Evolutionary conservation across 176 grass and related monocot species (phyloP), one percentile per base, ranked within the genome.

Genomic region (Musa troglodytarum): DNA sequence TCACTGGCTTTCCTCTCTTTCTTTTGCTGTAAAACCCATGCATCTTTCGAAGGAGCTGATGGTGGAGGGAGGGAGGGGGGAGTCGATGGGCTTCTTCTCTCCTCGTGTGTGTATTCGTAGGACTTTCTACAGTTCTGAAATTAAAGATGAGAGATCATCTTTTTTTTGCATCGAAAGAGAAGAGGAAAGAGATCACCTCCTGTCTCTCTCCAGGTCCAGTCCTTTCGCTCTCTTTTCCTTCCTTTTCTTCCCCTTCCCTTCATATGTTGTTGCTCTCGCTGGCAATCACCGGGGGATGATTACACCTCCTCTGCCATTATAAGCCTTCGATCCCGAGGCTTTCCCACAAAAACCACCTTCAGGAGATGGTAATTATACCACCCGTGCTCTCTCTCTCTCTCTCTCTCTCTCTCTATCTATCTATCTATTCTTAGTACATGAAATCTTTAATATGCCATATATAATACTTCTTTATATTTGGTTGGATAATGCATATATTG

Each of bases 221-320:
- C 34, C 34, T 43, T 43, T 43, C 34, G 34, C 34, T 74, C 20
- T 74, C 50, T 25, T 53, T 29, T 11, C 26, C 72, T 29, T 23
- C 19, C 50, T 29, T 43, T 52, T 15, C 52, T 75, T 64, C 64
- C 26, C 61, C 53, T 0, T 24, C 57, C 24, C 62, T 51, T 54
- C 77, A 43, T 43, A 43, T 12, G 76, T 14, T 74, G 62, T 63
- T 74, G n/a, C 34, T 54, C 26, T 73, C 71, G 73, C 65, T 69
- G 59, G 66, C 83, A 85, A 85, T 85, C 76, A 80, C 25, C 81
- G 73, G 63, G 76, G 49, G 80, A 86, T 82, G 80, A 87, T 82
- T 79, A 65, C 70, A 9, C 34, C 34, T 43, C 34, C 34, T 43
- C 65, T 66, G 52, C 62, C 59, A 78, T 54, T 75, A 70, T 77